Base-by-base conservation (phyloP, 805 yeast species). In the Metschnikowia cubensis region DNA sequence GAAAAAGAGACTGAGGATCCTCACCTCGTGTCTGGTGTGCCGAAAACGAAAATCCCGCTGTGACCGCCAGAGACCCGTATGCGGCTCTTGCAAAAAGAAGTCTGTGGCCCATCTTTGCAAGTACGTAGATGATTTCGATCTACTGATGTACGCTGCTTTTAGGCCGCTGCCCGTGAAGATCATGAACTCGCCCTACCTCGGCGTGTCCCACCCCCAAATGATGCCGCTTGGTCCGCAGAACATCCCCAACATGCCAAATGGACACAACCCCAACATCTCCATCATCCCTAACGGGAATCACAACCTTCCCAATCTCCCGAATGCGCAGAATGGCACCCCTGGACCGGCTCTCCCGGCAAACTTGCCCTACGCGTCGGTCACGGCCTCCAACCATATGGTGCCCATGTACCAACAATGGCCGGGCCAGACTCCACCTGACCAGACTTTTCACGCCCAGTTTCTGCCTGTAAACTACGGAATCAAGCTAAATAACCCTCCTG, bases 21-120 rank as follows among this genome's bases (percentile, higher is more conserved):
- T 75, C 18, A 69, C 76, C 6, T 70, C 75, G 34, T 73, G 78
- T 52, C 69, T 72, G 45, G 75, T 73, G 17, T 73, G 78, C 54
- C 67, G 78, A 29, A 71, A 71, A 53, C 58, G 77, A 37, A 73
- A 73, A 57, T 65, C 72, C 43, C 67, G 66, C 50, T 73, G 78
- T 61, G 78, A 73, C 58, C 57, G 76, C 37, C 68, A 64, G 8
- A 64, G 65, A 49, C 77, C 78, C 8, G 65, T 71, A 7, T 73
- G 78, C 57, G 77, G 78, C 14, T 56, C 71, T 17, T 73, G 78
- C 55, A 62, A 61, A 48, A 67, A 68, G 62, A 73, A 72, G 55
- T 70, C 74, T 44, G 68, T 73, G 34, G 75, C 76, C 22, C 78
- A 73, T 51, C 54, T 72, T 15, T 73, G 78, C 53, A 66, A 47